These are phyloP conservation scores for Macrolepiota dolichaula DNA, from an alignment of 768 basidiomycete genomes.

Conservation along the genomic window DNA sequence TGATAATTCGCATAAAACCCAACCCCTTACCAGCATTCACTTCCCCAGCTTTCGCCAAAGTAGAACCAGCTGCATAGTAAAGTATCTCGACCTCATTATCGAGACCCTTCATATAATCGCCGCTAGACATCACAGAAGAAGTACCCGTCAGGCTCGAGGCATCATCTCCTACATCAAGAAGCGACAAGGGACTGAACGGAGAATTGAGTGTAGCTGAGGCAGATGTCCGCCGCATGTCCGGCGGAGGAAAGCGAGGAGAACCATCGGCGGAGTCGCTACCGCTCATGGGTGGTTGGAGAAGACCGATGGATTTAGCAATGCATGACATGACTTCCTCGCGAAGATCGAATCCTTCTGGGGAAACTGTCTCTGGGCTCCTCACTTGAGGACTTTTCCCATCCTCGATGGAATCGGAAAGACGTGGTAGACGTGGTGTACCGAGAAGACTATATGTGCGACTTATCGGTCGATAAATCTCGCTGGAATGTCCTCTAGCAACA, in stretches of 20 bases:
- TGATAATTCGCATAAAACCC: neutral
- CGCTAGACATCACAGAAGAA: conserved; percentile 47
- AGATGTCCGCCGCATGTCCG: conserved; percentile 31
- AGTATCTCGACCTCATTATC: conserved; percentile 97
- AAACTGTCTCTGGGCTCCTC: conserved; percentile 14
- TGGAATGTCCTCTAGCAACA: conserved; percentile 48
- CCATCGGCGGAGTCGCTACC: conserved; percentile 62
- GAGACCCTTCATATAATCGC: conserved; percentile 72
- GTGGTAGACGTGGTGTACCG: conserved; percentile 44
- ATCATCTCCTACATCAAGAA: conserved; percentile 72
- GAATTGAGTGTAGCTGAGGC: conserved; percentile 47
- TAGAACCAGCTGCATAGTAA: conserved; percentile 85
- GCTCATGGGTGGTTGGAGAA: conserved; percentile 82
- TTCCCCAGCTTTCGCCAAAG: conserved; percentile 87
- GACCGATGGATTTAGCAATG: conserved; percentile 95
- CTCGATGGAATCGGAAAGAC: conserved; percentile 27
- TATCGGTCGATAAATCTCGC: conserved; percentile 42
- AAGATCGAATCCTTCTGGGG: conserved; percentile 84
- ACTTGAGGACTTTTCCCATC: conserved; percentile 18
- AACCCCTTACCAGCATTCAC: conserved; percentile 64
- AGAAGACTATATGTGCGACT: conserved; percentile 47
- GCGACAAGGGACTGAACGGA: conserved; percentile 71
- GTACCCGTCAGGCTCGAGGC: conserved; percentile 60
- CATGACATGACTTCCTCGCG: conserved; percentile 96
- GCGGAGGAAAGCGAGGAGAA: conserved; percentile 58